Evolutionary conservation across 1,139 yeast genomes (phyloP).

Genomic region (Meyerozyma sp.): DNA sequence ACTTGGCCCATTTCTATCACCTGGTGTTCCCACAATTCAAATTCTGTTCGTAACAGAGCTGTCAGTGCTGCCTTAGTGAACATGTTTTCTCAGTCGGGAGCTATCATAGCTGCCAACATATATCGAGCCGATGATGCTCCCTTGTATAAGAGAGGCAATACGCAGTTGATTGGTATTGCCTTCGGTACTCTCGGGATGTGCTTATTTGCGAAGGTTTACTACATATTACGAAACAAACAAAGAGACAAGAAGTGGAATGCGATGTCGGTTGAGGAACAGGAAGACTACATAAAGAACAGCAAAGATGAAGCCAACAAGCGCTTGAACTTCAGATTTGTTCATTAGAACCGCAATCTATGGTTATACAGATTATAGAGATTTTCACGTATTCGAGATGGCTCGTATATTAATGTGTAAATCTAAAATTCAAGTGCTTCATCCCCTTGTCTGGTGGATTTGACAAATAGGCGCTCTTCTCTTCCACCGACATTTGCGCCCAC

Average conservation of each 20-base stretch:
- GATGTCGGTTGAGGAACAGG: slow-evolving; percentile 43
- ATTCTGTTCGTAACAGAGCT: slow-evolving; percentile 17
- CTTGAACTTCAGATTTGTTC: slow-evolving; percentile 42
- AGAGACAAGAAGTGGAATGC: slow-evolving; percentile 43
- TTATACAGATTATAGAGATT: neutral
- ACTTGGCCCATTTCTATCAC: slow-evolving; percentile 15
- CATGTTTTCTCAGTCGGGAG: slow-evolving; percentile 16
- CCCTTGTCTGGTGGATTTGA: too few species aligned
- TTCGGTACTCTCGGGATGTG: slow-evolving; percentile 13
- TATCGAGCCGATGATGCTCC: slow-evolving; percentile 13
- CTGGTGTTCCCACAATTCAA: slow-evolving; percentile 18
- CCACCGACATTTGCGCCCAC: too few species aligned
- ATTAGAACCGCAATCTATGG: slow-evolving; percentile 4
- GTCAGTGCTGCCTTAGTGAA: slow-evolving; percentile 20
- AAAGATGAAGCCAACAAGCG: slow-evolving; percentile 51
- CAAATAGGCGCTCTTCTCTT: too few species aligned
- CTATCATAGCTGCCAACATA: slow-evolving; percentile 12
- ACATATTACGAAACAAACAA: slow-evolving; percentile 39
- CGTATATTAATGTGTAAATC: too few species aligned
- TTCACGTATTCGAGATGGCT: too few species aligned
- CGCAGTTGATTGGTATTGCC: slow-evolving; percentile 11
- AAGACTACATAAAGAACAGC: slow-evolving; percentile 36
- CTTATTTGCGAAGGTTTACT: slow-evolving; percentile 26
- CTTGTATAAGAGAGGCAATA: slow-evolving; percentile 11
- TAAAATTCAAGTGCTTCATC: too few species aligned